Conservation (phyloP, 2,329 filamentous ascomycete species). For the Ilyonectria robusta region DNA sequence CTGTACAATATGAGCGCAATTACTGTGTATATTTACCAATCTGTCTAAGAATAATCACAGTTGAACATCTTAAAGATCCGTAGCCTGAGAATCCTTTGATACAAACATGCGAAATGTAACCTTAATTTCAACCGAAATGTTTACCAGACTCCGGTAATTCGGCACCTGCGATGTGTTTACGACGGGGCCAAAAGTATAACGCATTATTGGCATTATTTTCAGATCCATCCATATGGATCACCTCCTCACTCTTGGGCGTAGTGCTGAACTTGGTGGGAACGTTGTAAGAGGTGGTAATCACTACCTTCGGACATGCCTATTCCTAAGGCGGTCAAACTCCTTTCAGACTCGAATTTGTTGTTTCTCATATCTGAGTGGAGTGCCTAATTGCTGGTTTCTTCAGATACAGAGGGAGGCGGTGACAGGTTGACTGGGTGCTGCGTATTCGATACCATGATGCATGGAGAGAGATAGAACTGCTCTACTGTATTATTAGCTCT, state of each 20-base stretch:
- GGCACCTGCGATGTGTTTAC: too few species aligned
- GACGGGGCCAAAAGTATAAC: too few species aligned
- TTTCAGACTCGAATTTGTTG: constrained; percentile 67
- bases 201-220: too few species aligned
- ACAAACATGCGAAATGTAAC: too few species aligned
- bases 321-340: constrained; percentile 69
- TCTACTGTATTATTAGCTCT: constrained; percentile 91
- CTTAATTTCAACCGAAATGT: too few species aligned
- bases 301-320: constrained; percentile 79
- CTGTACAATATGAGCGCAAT: too few species aligned
- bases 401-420: constrained; percentile 86
- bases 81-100: too few species aligned
- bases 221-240: constrained; percentile 47
- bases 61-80: too few species aligned
- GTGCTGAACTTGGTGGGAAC: constrained; percentile 81
- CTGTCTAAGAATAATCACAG: too few species aligned
- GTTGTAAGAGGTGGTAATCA: constrained; percentile 81
- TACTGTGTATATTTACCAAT: too few species aligned
- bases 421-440: constrained; percentile 86
- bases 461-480: constrained; percentile 90
- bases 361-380: constrained; percentile 63
- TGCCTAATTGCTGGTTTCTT: constrained; percentile 73
- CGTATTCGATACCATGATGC: constrained; percentile 85
- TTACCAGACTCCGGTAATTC: too few species aligned
- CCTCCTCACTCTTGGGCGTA: constrained; percentile 74